A percentile compares a stretch with the other conserved stretches of the same genome.
These are phyloP conservation scores for Clarireedia homoeocarpa DNA, from an alignment of 2,329 filamentous ascomycete species.

Conservation along the genomic window DNA sequence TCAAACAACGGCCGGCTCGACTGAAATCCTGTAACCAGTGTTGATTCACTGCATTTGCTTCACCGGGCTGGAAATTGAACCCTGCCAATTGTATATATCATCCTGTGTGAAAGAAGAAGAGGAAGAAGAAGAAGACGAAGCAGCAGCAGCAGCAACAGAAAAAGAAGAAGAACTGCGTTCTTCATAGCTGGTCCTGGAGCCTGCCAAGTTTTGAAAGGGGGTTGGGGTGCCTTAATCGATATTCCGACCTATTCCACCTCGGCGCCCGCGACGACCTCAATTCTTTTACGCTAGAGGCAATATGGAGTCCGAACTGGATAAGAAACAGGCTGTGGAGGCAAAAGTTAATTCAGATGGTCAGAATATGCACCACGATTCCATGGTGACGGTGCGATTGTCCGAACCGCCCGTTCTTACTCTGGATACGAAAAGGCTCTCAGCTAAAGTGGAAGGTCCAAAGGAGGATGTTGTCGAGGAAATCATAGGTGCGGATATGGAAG, in stretches of 20 bases:
- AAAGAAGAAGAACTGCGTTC: background rate
- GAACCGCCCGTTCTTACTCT: conserved; percentile 49
- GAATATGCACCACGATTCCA: conserved; percentile 49
- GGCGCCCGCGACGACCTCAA: background rate
- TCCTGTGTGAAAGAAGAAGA: background rate
- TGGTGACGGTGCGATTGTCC: conserved; percentile 70
- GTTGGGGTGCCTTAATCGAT: conserved; percentile 8
- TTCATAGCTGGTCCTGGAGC: background rate
- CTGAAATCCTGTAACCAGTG: background rate
- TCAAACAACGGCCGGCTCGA: background rate
- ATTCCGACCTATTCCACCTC: conserved; percentile 3
- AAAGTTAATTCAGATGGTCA: background rate
- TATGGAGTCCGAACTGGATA: background rate
- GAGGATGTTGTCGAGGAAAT: conserved; percentile 6
- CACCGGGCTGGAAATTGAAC: background rate
- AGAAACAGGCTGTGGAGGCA: background rate
- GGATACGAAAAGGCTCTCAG: conserved; percentile 33
- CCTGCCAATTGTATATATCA: background rate
- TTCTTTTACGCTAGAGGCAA: background rate
- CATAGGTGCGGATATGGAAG: conserved; percentile 5
- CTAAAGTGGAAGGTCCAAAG: conserved; percentile 17
- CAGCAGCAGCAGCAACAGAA: too few species aligned
- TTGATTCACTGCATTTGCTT: background rate
- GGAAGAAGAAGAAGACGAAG: too few species aligned
- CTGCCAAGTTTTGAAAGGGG: background rate